phyloP scores from a whole-genome alignment of 805 yeast species.

The Spathaspora boniae region DNA sequence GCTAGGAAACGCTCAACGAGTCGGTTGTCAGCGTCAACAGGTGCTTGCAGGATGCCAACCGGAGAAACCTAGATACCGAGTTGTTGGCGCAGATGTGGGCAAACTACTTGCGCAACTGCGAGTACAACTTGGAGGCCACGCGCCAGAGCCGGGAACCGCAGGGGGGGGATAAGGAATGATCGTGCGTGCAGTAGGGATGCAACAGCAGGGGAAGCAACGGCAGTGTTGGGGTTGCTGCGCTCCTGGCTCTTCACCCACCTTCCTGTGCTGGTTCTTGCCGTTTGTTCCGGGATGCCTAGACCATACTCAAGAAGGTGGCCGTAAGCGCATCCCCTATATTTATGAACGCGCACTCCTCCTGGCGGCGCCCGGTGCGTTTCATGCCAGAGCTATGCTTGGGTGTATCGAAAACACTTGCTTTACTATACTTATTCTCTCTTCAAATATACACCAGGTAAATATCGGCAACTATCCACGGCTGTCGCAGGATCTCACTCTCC shows the following conservation, averaged over 20 bases:
- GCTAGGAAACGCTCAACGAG: constrained; percentile 65
- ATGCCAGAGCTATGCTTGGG: no score
- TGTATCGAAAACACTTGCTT: no score
- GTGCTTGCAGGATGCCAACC: constrained; percentile 57
- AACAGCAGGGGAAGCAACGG: background rate
- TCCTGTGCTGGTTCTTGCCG: background rate
- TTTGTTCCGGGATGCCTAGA: no score
- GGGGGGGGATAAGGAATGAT: constrained; percentile 8
- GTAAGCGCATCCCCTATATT: no score
- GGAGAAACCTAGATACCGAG: constrained; percentile 66
- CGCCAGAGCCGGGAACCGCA: constrained; percentile 57
- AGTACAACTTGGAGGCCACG: constrained; percentile 65
- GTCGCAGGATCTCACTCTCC: no score
- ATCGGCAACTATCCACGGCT: no score
- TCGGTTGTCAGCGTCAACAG: constrained; percentile 64
- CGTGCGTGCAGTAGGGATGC: background rate
- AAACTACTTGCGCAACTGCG: constrained; percentile 65
- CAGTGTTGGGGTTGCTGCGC: background rate
- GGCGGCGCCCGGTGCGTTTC: no score
- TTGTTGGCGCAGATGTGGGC: constrained; percentile 77
- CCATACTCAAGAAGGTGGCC: no score
- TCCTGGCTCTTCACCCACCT: constrained; percentile 1
- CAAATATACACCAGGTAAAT: no score
- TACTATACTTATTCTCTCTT: no score
- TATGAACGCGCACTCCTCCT: no score